Evolutionary conservation across 2,329 filamentous ascomycete species (phyloP), one percentile per base, ranked within the genome.

Genomic region (Ambrosiella beaveri): DNA sequence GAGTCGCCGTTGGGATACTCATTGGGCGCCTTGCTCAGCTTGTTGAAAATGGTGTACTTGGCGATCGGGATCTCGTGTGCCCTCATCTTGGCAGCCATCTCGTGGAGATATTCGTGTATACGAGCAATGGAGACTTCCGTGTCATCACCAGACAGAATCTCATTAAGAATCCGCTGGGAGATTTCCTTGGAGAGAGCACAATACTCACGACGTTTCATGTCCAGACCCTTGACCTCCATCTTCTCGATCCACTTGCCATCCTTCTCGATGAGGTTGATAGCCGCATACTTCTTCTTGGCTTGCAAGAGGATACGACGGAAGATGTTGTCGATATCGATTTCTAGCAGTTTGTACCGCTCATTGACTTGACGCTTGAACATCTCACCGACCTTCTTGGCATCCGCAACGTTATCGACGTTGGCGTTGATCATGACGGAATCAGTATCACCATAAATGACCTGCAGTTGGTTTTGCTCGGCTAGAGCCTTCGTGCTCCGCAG

Each of bases 401-500:
- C 89, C 38, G 86, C 82, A 37, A 97, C 86, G 63, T 86, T 95
- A 70, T 96, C 88, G 58, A 93, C 89, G 66, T 97, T 97, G 62
- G 93, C 95, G 67, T 98, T 98, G 75, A 98, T 97, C 93, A 98
- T 98, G 71, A 98, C 93, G 7, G 93, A 98, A 71, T 98, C 93
- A 11, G 93, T 98, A 71, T 98, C 93, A 73, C 93, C 93, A 65
- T 98, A 98, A 62, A 98, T 97, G 68, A 98, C 93, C 66, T 93
- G 86, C 37, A 98, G 78, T 61, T 89, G 84, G 64, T 86, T 90
- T 65, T 82, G 87, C 71, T 98, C 93, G 8, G 93, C 93, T 62
- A 98, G 79, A 57, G 95, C 90, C 70, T 97, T 98, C 59, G 93
- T 98, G 68, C 88, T 94, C 63, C 87, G 82, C 60, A 98, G 75